phyloP scores from a whole-genome alignment of 176 grass and related monocot species.

The Aechmea fasciata region DNA sequence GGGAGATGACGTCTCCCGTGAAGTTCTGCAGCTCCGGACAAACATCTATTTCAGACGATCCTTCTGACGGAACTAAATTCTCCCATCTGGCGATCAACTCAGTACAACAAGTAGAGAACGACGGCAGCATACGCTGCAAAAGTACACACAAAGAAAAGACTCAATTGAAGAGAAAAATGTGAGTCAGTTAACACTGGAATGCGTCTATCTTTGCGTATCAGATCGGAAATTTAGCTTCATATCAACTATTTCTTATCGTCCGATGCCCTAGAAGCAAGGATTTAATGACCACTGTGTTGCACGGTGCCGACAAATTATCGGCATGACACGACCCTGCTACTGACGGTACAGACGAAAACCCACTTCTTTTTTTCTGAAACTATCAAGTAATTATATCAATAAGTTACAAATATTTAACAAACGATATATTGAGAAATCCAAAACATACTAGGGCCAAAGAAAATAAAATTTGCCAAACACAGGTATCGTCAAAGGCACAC shows the following conservation, averaged over 20 bases:
- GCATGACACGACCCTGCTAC: no score
- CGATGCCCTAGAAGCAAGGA: no score
- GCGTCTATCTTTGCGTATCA: not conserved
- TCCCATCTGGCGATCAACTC: slow-evolving; percentile 47
- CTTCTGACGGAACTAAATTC: slow-evolving; percentile 20
- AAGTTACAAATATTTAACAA: no score
- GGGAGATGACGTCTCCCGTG: slow-evolving; percentile 63
- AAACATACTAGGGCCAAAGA: no score
- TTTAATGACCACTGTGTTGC: no score
- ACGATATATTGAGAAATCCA: no score
- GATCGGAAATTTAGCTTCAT: not conserved
- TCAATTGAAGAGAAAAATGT: not conserved
- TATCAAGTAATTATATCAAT: no score
- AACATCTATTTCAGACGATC: slow-evolving; percentile 38
- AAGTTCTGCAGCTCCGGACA: slow-evolving; percentile 45
- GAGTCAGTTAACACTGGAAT: not conserved
- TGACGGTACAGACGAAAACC: no score
- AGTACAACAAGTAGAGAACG: slow-evolving; percentile 46
- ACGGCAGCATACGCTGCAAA: slow-evolving; percentile 51
- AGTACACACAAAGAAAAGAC: not conserved
- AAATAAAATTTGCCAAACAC: no score
- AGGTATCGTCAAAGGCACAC: no score
- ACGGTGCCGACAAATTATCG: no score
- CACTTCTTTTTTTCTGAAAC: no score
- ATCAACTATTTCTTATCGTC: not conserved